Percentiles rank a stretch among this genome's conserved stretches.
Conservation (phyloP, 1,284 basidiomycete species). For the Fistulinella cinereoalba region DNA sequence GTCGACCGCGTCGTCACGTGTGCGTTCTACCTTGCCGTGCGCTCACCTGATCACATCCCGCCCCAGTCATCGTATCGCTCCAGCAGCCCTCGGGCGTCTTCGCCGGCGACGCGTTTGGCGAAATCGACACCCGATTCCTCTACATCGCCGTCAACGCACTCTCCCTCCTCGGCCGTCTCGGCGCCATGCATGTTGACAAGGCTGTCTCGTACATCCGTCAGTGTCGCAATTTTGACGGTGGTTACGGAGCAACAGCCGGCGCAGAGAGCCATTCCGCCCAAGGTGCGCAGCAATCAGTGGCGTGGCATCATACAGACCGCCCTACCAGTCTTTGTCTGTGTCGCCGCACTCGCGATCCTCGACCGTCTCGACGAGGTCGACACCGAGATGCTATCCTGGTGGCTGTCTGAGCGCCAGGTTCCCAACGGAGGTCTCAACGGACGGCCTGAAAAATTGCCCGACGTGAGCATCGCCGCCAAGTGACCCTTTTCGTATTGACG, state of each 20-base stretch:
- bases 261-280: slow-evolving; percentile 93
- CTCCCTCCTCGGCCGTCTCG: slow-evolving; percentile 74
- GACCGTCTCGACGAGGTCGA: slow-evolving; percentile 80
- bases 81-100: slow-evolving; percentile 87
- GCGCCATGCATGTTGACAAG: slow-evolving; percentile 58
- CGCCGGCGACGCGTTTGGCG: slow-evolving; percentile 87
- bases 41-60: background rate
- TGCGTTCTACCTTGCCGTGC: slow-evolving; percentile 30
- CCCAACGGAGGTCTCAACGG: slow-evolving; percentile 95
- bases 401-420: slow-evolving; percentile 91
- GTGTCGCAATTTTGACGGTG: slow-evolving; percentile 94
- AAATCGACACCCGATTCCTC: slow-evolving; percentile 89
- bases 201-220: slow-evolving; percentile 72
- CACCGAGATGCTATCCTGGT: slow-evolving; percentile 76
- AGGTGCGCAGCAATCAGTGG: slow-evolving; percentile 50
- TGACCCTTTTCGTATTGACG: background rate
- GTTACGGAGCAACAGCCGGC: slow-evolving; percentile 81
- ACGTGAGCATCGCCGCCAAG: slow-evolving; percentile 55
- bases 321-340: slow-evolving; percentile 81
- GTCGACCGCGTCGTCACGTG: slow-evolving; percentile 72
- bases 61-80: slow-evolving; percentile 76
- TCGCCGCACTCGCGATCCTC: slow-evolving; percentile 85
- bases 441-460: slow-evolving; percentile 95
- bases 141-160: slow-evolving; percentile 85
- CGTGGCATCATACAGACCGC: background rate